phyloP scores from a whole-genome alignment of 306 rosid species.

The Fragaria ananassa region DNA sequence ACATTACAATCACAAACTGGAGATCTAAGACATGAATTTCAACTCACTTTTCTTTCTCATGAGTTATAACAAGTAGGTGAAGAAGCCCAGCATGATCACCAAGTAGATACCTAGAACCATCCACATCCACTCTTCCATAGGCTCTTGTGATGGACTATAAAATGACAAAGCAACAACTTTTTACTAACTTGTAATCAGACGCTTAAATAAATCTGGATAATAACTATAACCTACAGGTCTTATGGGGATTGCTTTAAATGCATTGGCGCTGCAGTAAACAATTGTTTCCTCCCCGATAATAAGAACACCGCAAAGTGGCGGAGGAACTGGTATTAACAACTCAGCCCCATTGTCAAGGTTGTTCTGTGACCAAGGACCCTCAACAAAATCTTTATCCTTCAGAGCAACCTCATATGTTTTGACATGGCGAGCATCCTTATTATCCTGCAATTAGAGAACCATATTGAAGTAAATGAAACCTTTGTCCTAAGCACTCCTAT shows the following conservation, averaged over 20 bases:
- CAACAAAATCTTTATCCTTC: slow-evolving; percentile 95
- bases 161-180: slow-evolving; percentile 8
- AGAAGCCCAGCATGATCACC: slow-evolving; percentile 91
- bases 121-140: slow-evolving; percentile 94
- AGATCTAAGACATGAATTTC: slow-evolving; percentile 5
- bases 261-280: slow-evolving; percentile 92
- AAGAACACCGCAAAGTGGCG: slow-evolving; percentile 94
- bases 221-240: slow-evolving; percentile 59
- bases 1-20: neutral
- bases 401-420: slow-evolving; percentile 95
- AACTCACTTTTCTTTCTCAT: slow-evolving; percentile 89
- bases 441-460: slow-evolving; percentile 59
- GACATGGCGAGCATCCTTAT: slow-evolving; percentile 95
- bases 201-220: neutral
- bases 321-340: slow-evolving; percentile 90
- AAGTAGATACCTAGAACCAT: slow-evolving; percentile 94
- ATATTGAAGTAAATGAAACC: slow-evolving; percentile 16
- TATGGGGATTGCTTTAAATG: slow-evolving; percentile 90
- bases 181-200: neutral
- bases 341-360: slow-evolving; percentile 97
- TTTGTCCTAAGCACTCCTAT: neutral
- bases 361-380: slow-evolving; percentile 97
- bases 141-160: slow-evolving; percentile 80
- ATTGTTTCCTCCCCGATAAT: slow-evolving; percentile 97
- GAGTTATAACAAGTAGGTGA: slow-evolving; percentile 91